Evolutionary conservation across 148 eudicot species (phyloP).

Genomic region (Amaranthus palmeri): DNA sequence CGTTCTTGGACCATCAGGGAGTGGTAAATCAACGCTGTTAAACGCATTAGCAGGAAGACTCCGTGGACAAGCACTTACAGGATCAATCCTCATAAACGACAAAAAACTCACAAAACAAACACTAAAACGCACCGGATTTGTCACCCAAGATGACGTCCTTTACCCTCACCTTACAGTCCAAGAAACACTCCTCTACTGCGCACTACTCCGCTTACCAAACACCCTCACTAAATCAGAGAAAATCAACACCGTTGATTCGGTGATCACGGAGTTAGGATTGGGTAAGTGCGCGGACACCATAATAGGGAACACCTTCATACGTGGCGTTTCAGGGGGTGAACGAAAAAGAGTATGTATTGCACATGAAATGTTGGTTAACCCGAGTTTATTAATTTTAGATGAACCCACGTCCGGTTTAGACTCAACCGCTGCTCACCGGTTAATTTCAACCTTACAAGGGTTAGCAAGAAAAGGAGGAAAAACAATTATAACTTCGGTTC

Average conservation of each 20-base stretch:
- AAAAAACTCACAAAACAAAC: slow-evolving; percentile 38
- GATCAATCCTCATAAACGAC: slow-evolving; percentile 55
- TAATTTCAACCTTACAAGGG: slow-evolving; percentile 37
- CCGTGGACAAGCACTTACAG: slow-evolving; percentile 44
- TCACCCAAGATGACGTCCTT: slow-evolving; percentile 74
- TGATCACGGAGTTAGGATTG: slow-evolving; percentile 58
- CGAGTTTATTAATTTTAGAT: slow-evolving; percentile 70
- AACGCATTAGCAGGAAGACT: slow-evolving; percentile 67
- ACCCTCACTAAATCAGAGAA: slow-evolving; percentile 35
- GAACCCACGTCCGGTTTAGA: slow-evolving; percentile 91
- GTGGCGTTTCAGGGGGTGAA: slow-evolving; percentile 89
- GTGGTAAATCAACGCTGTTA: slow-evolving; percentile 86
- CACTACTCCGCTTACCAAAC: slow-evolving; percentile 56
- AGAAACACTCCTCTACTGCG: slow-evolving; percentile 72
- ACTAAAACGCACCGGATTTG: slow-evolving; percentile 63
- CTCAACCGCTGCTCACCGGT: slow-evolving; percentile 64
- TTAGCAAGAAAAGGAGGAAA: slow-evolving; percentile 53
- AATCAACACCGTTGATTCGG: slow-evolving; percentile 37
- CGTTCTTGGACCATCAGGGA: slow-evolving; percentile 90
- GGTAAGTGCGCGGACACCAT: slow-evolving; percentile 60
- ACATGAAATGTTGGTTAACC: slow-evolving; percentile 81
- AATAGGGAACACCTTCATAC: slow-evolving; percentile 62
- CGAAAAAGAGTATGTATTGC: slow-evolving; percentile 78
- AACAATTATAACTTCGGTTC: slow-evolving; percentile 71
- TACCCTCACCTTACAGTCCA: slow-evolving; percentile 76